Evolutionary conservation across 2,329 filamentous ascomycete genomes (phyloP).

Genomic region (Periglandula ipomoeae): DNA sequence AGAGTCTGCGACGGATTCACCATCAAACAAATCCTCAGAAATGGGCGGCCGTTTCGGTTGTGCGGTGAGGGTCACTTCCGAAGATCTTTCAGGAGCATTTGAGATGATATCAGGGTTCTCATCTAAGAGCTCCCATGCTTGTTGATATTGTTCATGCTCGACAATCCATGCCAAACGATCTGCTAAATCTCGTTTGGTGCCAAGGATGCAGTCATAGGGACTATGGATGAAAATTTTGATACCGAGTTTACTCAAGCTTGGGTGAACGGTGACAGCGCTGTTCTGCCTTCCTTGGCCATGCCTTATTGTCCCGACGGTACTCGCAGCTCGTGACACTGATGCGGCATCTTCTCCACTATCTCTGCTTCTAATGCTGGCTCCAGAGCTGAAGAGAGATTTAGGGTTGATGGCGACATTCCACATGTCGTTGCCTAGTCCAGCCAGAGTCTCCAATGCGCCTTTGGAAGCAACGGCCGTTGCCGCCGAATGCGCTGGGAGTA

Average conservation of each 20-base stretch:
- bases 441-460: constrained; percentile 68
- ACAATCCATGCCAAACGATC: constrained; percentile 84
- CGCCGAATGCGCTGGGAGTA: constrained; percentile 65
- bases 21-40: constrained; percentile 65
- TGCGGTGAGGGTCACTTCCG: constrained; percentile 30
- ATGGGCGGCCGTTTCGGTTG: constrained; percentile 30
- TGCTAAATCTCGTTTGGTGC: constrained; percentile 73
- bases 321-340: constrained; percentile 37
- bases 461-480: constrained; percentile 54
- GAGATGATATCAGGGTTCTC: constrained; percentile 69
- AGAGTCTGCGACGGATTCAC: constrained; percentile 47
- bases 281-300: constrained; percentile 16
- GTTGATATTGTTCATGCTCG: constrained; percentile 69
- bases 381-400: constrained; percentile 76
- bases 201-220: constrained; percentile 92
- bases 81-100: constrained; percentile 28
- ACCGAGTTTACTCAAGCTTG: constrained; percentile 46
- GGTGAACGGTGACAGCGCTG: constrained; percentile 33
- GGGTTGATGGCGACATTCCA: constrained; percentile 90
- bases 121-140: constrained; percentile 83
- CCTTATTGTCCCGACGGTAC: constrained; percentile 21
- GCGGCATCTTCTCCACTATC: constrained; percentile 49
- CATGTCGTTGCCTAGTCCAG: constrained; percentile 63
- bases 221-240: constrained; percentile 87
- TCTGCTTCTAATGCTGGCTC: constrained; percentile 62